A percentile compares a stretch with the other conserved stretches of the same genome.
Conservation (phyloP, 495 filamentous ascomycete species). For the Collariella sp. region DNA sequence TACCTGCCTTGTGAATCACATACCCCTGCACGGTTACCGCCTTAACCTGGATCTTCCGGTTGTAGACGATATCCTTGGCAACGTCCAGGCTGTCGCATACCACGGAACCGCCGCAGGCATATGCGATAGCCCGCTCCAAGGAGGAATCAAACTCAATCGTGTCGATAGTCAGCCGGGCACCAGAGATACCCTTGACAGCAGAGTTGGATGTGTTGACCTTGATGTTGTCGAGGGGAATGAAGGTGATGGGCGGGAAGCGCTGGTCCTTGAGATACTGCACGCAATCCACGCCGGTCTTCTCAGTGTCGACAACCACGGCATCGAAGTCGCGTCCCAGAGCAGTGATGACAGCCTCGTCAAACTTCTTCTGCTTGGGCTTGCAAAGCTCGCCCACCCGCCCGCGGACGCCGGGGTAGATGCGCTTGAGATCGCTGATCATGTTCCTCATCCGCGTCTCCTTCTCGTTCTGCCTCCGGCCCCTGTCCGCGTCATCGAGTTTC, state of each 20-base stretch:
- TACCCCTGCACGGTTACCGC: constrained; percentile 87
- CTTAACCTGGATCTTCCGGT: constrained; percentile 77
- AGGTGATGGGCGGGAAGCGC: constrained; percentile 73
- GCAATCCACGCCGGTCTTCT: constrained; percentile 88
- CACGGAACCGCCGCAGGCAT: constrained; percentile 91
- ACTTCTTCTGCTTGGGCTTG: constrained; percentile 94
- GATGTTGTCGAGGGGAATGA: constrained; percentile 94
- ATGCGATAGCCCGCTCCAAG: constrained; percentile 84
- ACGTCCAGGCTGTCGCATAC: constrained; percentile 82
- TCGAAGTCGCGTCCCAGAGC: constrained; percentile 90
- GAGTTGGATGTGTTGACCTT: constrained; percentile 84
- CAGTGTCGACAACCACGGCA: constrained; percentile 89
- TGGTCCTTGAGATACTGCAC: constrained; percentile 92
- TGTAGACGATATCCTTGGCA: constrained; percentile 84
- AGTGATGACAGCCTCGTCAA: constrained; percentile 82
- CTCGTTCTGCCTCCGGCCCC: constrained; percentile 73
- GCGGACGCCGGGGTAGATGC: constrained; percentile 84
- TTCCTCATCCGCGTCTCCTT: constrained; percentile 69
- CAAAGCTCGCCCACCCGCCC: constrained; percentile 88
- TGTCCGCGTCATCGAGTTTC: constrained; percentile 73
- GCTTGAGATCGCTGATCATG: constrained; percentile 73
- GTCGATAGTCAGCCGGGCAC: constrained; percentile 83
- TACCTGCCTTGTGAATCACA: constrained; percentile 92
- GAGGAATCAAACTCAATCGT: constrained; percentile 87
- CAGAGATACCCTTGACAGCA: constrained; percentile 79